Conservation (phyloP, 2,329 filamentous ascomycete species). For the Fusarium multiceps region DNA sequence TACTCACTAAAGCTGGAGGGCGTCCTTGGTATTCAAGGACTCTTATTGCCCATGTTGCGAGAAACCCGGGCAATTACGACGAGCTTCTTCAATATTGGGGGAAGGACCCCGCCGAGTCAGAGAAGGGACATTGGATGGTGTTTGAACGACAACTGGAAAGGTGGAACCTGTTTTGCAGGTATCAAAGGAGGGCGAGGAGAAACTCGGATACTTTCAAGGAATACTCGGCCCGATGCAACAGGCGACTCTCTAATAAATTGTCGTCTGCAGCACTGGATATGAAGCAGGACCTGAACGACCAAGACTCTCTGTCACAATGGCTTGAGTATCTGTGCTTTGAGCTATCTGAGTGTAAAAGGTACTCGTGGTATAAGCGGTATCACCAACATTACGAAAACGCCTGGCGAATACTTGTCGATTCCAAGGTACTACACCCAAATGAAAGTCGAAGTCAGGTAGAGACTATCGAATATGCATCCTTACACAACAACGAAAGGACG, state of each 20-base stretch:
- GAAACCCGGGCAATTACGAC: slow-evolving; percentile 5
- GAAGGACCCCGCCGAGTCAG: slow-evolving; percentile 1
- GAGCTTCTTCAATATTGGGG: slow-evolving; percentile 36
- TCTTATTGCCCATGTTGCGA: slow-evolving; percentile 26
- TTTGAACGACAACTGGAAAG: slow-evolving; percentile 35
- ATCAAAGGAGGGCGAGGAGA: slow-evolving; percentile 32
- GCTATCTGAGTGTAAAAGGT: slow-evolving; percentile 22
- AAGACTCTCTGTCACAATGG: slow-evolving; percentile 53
- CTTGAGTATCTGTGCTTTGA: slow-evolving; percentile 53
- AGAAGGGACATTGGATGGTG: slow-evolving; percentile 24
- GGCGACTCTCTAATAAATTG: slow-evolving; percentile 19
- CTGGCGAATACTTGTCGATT: slow-evolving; percentile 28
- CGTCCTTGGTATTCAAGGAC: slow-evolving; percentile 37
- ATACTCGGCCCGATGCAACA: slow-evolving; percentile 17
- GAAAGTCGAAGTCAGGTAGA: slow-evolving; percentile 27
- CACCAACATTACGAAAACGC: slow-evolving; percentile 25
- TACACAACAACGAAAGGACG: slow-evolving; percentile 1
- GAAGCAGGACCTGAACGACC: slow-evolving; percentile 42
- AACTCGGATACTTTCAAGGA: slow-evolving; percentile 12
- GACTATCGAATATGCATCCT: neutral
- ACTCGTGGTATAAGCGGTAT: slow-evolving; percentile 31
- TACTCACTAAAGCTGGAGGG: slow-evolving; percentile 31
- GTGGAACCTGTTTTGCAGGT: slow-evolving; percentile 35
- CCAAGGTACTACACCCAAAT: slow-evolving; percentile 10
- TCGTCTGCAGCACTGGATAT: slow-evolving; percentile 13